phyloP scores from a whole-genome alignment of 331 rosid species.

The Quercus phellos region DNA sequence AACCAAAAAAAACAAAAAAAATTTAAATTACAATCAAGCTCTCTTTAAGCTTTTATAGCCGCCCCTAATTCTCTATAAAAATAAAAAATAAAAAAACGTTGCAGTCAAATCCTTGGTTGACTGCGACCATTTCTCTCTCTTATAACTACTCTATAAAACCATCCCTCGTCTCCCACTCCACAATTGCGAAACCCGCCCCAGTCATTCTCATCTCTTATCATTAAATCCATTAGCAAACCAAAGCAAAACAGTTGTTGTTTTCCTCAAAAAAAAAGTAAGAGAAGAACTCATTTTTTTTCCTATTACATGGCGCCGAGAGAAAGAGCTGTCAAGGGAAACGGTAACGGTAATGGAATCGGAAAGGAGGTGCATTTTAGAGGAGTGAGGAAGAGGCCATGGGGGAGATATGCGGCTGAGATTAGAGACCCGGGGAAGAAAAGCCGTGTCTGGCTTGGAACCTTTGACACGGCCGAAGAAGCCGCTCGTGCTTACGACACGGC shows the following conservation, averaged over 20 bases:
- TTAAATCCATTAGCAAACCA: too few relatives aligned
- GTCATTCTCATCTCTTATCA: not conserved
- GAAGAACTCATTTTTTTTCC: too few relatives aligned
- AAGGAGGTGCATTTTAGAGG: conserved; percentile 93
- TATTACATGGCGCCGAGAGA: conserved; percentile 71
- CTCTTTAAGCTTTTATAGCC: conserved; percentile 21
- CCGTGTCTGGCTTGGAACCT: conserved; percentile 99
- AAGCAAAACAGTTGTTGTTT: too few relatives aligned
- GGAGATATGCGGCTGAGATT: conserved; percentile 95
- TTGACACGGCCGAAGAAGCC: conserved; percentile 92
- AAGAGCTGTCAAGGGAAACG: conserved; percentile 32
- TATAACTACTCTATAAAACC: conserved; percentile 34
- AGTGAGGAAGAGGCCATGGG: conserved; percentile 98
- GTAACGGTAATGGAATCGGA: conserved; percentile 6
- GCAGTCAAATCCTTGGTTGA: conserved; percentile 66
- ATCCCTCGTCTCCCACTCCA: not conserved
- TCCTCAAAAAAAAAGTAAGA: not conserved
- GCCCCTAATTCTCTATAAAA: conserved; percentile 11
- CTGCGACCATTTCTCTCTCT: conserved; percentile 16
- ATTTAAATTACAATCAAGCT: conserved; percentile 23
- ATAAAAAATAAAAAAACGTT: too few relatives aligned
- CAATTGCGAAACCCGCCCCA: not conserved
- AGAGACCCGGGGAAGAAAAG: conserved; percentile 92
- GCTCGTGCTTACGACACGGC: conserved; percentile 93
- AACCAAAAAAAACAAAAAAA: not conserved